Conservation (phyloP, 768 basidiomycete genomes). For the Artomyces pyxidatus region DNA sequence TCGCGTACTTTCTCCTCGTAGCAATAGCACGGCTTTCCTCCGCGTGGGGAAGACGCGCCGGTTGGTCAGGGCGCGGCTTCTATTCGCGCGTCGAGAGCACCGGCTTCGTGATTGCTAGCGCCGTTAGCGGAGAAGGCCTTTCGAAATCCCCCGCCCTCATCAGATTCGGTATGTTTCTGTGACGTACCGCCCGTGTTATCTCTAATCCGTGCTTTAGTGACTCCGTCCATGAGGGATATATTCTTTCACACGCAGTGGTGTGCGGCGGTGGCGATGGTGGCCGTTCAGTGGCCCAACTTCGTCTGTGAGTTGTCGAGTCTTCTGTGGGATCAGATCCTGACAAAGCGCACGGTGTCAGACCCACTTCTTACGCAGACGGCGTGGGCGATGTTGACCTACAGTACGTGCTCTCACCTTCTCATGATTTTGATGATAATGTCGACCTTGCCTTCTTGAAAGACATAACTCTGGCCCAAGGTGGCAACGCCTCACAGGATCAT, state of each 20-base stretch:
- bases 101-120: constrained; percentile 86
- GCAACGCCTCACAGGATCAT: constrained; percentile 35
- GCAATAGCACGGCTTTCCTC: constrained; percentile 75
- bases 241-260: constrained; percentile 94
- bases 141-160: constrained; percentile 79
- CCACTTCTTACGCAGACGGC: constrained; percentile 84
- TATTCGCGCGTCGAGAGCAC: constrained; percentile 74
- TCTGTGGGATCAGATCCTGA: neutral
- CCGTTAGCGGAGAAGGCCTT: constrained; percentile 85
- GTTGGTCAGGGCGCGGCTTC: constrained; percentile 49
- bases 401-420: constrained; percentile 29
- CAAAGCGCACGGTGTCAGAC: constrained; percentile 37
- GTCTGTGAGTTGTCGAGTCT: constrained; percentile 49
- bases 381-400: constrained; percentile 79
- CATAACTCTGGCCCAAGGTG: constrained; percentile 53
- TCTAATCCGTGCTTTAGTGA: constrained; percentile 60
- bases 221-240: constrained; percentile 87
- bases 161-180: constrained; percentile 64
- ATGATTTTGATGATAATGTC: constrained; percentile 9
- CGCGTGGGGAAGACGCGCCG: constrained; percentile 71
- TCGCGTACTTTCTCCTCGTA: constrained; percentile 77
- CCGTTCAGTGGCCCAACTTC: constrained; percentile 92
- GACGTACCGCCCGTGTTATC: too few species aligned
- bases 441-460: constrained; percentile 36
- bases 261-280: constrained; percentile 82